Evolutionary conservation across 1,284 basidiomycete genomes (phyloP), one percentile per base, ranked within the genome.

Genomic region (Jaminaea rosea): DNA sequence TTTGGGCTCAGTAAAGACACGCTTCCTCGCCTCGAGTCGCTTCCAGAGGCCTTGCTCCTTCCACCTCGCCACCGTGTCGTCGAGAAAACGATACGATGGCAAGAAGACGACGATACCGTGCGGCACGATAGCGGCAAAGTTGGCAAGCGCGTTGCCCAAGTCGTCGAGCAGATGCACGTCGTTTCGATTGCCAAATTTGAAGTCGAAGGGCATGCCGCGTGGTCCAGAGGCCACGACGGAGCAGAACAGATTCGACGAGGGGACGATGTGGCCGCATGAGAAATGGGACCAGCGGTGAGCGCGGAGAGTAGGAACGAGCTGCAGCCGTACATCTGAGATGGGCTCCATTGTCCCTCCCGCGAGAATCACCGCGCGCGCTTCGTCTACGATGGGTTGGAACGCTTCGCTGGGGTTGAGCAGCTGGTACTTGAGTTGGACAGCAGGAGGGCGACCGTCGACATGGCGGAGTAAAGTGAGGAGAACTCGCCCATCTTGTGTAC

Each of bases 301-400:
- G 0, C 83, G 77, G 1, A 94, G 67, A 49, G 79, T 77, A 0
- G 84, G 80, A 64, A 98, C 89, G 2, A 98, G 78, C 66, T 97
- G 92, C 49, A 80, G 79, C 26, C 83, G 78, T 23, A 97, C 83
- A 73, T 96, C 91, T n/a, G 86, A 84, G 44, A 96, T 85, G 10
- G 93, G 93, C 34, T 89, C 90, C 93, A 98, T 97, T 0, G 93
- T 98, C 1, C 93, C 93, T 8, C 93, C 93, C 0, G 92, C 91
- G 13, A 98, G 78, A 23, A 98, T 77, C 7, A 98, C 84, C 1
- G 86, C 82, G 29, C 89, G 78, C 0, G 91, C 88, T 44, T 80
- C 78, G 23, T 88, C 82, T 1, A 90, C 81, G 1, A 98, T 80
- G 28, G 88, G 85, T 48, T 80, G 78, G 73, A 98, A 98, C 52